Evolutionary conservation across 1,284 basidiomycete genomes (phyloP), one percentile per base, ranked within the genome.

Genomic region (Somion occarium): DNA sequence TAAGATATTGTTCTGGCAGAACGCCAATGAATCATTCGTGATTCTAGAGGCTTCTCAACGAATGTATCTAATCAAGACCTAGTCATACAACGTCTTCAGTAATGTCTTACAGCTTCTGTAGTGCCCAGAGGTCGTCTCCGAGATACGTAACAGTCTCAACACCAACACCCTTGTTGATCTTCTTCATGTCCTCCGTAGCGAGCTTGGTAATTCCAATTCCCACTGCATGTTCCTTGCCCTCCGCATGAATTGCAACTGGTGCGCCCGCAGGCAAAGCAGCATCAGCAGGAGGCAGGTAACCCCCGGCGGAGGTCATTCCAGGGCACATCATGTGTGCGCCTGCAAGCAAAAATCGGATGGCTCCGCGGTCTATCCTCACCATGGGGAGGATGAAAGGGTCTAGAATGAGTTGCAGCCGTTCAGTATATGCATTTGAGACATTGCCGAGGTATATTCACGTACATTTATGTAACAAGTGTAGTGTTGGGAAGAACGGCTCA

Each of bases 291-390:
- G 96, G 95, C 0, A 99, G 82, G 59, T 81, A 79, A 13, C 95
- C 97, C 13, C 96, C 97, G 38, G 85, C 78, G 24, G 95, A 98
- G 20, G 94, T 94, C 51, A 99, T 74, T 9, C 97, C 97, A 2
- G 96, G 97, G 60, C 91, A 93, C 93, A 96, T 96, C 92, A 96
- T 95, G 72, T 91, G 85, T 44, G 93, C 93, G 26, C 93, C 92
- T 5, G 86, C 88, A 42, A 99, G 83, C 22, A 99, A 79, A 71
- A 98, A 99, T 47, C 95, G 92, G 73, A 99, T 99, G 41, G 97
- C 97, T 49, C 97, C 97, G 48, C 95, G 85, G 75, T 99, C 97
- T 47, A 99, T 80, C 59, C 87, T 84, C 39, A 98, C 92, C 60
- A 79, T 84, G 5, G 96, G 93, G 38, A 99, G 79, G 57, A 99